A percentile compares a stretch with the other conserved stretches of the same genome.
Evolutionary conservation across 495 filamentous ascomycete genomes (phyloP).

Genomic region (Podospora tetraspora): DNA sequence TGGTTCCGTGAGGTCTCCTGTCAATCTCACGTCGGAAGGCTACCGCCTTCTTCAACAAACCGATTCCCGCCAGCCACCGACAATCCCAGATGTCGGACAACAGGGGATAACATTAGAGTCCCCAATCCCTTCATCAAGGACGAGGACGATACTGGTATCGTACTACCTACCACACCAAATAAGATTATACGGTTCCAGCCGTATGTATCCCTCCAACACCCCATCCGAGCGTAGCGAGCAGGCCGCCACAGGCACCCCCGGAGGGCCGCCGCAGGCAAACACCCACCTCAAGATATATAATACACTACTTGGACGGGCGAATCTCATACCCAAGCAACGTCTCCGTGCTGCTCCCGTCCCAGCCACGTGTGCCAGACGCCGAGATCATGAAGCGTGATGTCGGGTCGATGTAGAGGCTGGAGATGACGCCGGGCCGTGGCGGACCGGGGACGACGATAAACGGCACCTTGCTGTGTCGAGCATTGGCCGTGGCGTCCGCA

Average conservation of each 20-base stretch:
- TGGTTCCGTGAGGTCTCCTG: too few species aligned
- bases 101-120: too few species aligned
- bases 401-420: conserved; percentile 75
- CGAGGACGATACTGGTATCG: too few species aligned
- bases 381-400: conserved; percentile 88
- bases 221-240: neutral
- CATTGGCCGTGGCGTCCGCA: conserved; percentile 38
- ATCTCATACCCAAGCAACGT: conserved; percentile 95
- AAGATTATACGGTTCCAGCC: too few species aligned
- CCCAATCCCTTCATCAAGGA: too few species aligned
- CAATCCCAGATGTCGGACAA: too few species aligned
- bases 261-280: neutral
- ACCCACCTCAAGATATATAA: too few species aligned
- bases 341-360: conserved; percentile 92
- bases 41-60: too few species aligned
- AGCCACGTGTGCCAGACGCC: conserved; percentile 83
- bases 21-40: too few species aligned
- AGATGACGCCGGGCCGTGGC: conserved; percentile 80
- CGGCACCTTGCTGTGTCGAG: conserved; percentile 67
- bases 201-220: neutral
- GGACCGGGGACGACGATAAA: conserved; percentile 95
- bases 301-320: conserved; percentile 1
- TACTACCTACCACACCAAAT: too few species aligned
- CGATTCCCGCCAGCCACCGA: too few species aligned
- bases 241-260: too few species aligned